phyloP scores from a whole-genome alignment of 2,329 filamentous ascomycete genomes.

The Hypoxylon sp. region DNA sequence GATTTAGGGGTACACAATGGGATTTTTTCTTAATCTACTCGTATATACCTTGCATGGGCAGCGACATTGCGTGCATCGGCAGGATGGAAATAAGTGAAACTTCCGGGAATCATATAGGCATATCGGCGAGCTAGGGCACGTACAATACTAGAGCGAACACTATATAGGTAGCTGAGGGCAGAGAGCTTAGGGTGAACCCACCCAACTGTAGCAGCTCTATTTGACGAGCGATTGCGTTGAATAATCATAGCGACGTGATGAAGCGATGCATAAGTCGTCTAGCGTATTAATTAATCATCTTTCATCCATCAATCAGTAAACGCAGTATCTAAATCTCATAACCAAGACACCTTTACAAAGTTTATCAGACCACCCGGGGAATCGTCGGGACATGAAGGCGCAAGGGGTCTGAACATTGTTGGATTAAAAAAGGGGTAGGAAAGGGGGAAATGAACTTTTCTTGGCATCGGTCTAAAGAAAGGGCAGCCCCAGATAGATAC shows the following conservation, averaged over 20 bases:
- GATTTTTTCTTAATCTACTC: slow-evolving; percentile 23
- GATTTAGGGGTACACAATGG: slow-evolving; percentile 22
- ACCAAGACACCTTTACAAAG: no score
- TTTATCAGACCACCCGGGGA: no score
- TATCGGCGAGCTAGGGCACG: slow-evolving; percentile 28
- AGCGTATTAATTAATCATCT: not conserved
- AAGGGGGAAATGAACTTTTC: not conserved
- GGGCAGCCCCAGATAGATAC: not conserved
- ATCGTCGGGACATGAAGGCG: no score
- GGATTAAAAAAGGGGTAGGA: not conserved
- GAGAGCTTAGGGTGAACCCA: slow-evolving; percentile 5
- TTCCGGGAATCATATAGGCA: slow-evolving; percentile 16
- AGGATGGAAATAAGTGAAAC: slow-evolving; percentile 21
- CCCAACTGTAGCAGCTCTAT: slow-evolving; percentile 9
- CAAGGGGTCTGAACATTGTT: not conserved
- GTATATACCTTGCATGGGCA: slow-evolving; percentile 36
- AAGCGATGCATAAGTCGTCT: not conserved
- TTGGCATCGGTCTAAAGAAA: not conserved
- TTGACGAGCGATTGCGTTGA: not conserved
- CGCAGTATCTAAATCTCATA: not conserved
- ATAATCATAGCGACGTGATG: not conserved
- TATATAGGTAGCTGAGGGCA: slow-evolving; percentile 16
- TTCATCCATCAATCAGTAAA: not conserved
- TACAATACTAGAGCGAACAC: slow-evolving; percentile 17
- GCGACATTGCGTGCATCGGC: slow-evolving; percentile 27